Base-by-base conservation (phyloP, 345 rosid species). In the Passiflora organensis region DNA sequence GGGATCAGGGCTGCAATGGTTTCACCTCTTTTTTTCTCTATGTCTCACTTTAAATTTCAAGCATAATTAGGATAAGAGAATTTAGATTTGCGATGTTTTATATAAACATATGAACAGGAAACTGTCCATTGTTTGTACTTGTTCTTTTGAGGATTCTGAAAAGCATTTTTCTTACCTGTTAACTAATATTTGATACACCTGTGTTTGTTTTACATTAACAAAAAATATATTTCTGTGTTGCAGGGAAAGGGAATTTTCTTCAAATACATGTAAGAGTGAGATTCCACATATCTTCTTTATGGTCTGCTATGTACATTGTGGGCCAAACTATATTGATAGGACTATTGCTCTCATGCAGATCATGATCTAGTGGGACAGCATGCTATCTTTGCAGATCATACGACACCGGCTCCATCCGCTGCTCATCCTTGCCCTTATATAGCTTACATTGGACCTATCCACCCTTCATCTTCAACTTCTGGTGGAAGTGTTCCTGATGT, bases 341-440 rank as follows among this genome's bases (percentile, higher is more conserved):
- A 41, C 38, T 59, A 51, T 43, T 60, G 38, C 43, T 54, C 19
- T 51, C 71, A 65, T 78, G 79, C 84, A 91, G 97, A 91, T 83
- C 87, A 86, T 55, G 95, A 83, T 71, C 76, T 77, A 48, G 54
- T 77, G 68, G 88, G 84, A 23, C 96, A 84, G 41, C 83, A 74
- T 64, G 82, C 85, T 21, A 53, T 80, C 43, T 85, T 85, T 47
- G 67, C 89, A 6, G 99, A 93, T 59, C 94, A 80, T 53, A 58
- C 91, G 13, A 75, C 91, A 15, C 74, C 85, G 10, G 83, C 80
- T 53, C 73, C 90, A 57, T 71, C 99, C 36, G 77, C 87, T 13
- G 70, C 74, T 28, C 95, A 93, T 66, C 85, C 89, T 49, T 93
- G 99, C 65, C 99, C 99, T 13, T 93, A 89, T 60, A 69, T 93